Conservation (phyloP, 768 basidiomycete species). For the Pleurotus giganteus region DNA sequence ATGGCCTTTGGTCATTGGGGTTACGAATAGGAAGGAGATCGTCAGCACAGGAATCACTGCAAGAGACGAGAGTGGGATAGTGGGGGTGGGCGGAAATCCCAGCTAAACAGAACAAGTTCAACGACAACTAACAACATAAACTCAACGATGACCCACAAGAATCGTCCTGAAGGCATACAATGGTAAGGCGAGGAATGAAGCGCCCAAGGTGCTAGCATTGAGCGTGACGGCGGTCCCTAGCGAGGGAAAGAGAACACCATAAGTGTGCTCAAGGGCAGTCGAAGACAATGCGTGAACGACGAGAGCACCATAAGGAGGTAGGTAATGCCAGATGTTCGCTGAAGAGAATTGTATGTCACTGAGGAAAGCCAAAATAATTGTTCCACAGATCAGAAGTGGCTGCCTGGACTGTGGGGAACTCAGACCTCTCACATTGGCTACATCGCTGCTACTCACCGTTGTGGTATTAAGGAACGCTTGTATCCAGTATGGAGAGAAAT, state of each 20-base stretch:
- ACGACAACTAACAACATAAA: background rate
- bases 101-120: slow-evolving; percentile 31
- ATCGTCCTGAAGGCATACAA: slow-evolving; percentile 61
- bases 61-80: slow-evolving; percentile 56
- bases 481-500: slow-evolving; percentile 70
- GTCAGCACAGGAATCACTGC: slow-evolving; percentile 61
- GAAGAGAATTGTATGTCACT: slow-evolving; percentile 49
- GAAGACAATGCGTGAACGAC: slow-evolving; percentile 58
- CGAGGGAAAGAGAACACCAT: slow-evolving; percentile 53
- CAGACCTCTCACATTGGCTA: background rate
- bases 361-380: slow-evolving; percentile 54
- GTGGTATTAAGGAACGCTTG: slow-evolving; percentile 47
- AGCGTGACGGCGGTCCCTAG: slow-evolving; percentile 55
- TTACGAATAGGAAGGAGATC: slow-evolving; percentile 58
- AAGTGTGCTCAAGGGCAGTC: slow-evolving; percentile 60
- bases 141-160: slow-evolving; percentile 40
- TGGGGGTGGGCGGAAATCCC: slow-evolving; percentile 46
- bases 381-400: slow-evolving; percentile 41
- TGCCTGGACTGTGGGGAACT: slow-evolving; percentile 44
- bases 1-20: slow-evolving; percentile 47
- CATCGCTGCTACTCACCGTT: slow-evolving; percentile 35
- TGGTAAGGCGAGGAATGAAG: slow-evolving; percentile 59
- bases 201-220: slow-evolving; percentile 58
- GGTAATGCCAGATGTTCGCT: slow-evolving; percentile 37
- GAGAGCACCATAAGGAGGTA: slow-evolving; percentile 70